These are phyloP conservation scores for Eutypa lata DNA, from an alignment of 2,329 filamentous ascomycete genomes.

Conservation along the genomic window DNA sequence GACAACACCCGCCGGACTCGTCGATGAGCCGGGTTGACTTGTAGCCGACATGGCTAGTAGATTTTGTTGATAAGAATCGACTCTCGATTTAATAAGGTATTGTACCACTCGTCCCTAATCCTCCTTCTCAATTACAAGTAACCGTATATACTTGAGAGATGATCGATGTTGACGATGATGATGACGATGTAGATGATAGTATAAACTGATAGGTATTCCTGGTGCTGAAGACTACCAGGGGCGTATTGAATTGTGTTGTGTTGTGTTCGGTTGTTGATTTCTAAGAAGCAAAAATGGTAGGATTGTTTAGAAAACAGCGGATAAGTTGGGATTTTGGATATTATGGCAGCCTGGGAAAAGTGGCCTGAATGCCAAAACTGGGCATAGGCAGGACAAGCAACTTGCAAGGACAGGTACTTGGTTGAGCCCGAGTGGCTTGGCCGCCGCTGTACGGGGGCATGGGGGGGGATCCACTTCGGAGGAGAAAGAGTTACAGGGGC, in stretches of 20 bases:
- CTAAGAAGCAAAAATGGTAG: slow-evolving; percentile 4
- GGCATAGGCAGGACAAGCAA: not conserved
- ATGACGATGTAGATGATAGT: too few relatives aligned
- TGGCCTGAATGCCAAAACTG: slow-evolving; percentile 5
- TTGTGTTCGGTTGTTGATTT: not conserved
- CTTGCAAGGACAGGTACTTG: too few relatives aligned
- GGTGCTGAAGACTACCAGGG: not conserved
- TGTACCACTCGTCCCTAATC: not conserved
- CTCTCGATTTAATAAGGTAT: not conserved
- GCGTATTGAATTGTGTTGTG: not conserved
- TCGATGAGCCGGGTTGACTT: slow-evolving; percentile 16
- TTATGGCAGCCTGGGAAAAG: slow-evolving; percentile 9
- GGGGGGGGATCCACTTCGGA: too few relatives aligned
- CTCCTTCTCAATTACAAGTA: too few relatives aligned
- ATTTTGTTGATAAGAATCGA: not conserved
- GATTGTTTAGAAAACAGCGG: slow-evolving; percentile 8
- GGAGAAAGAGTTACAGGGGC: not conserved
- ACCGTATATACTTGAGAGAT: slow-evolving; percentile 4
- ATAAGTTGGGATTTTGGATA: slow-evolving; percentile 15
- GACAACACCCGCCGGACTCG: slow-evolving; percentile 30
- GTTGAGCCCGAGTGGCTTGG: too few relatives aligned
- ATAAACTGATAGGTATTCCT: too few relatives aligned
- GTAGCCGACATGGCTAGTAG: slow-evolving; percentile 12
- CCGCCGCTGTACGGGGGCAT: not conserved
- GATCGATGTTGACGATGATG: not conserved